Evolutionary conservation across 805 yeast species (phyloP).

Genomic region (Teunomyces barrocoloradensis): DNA sequence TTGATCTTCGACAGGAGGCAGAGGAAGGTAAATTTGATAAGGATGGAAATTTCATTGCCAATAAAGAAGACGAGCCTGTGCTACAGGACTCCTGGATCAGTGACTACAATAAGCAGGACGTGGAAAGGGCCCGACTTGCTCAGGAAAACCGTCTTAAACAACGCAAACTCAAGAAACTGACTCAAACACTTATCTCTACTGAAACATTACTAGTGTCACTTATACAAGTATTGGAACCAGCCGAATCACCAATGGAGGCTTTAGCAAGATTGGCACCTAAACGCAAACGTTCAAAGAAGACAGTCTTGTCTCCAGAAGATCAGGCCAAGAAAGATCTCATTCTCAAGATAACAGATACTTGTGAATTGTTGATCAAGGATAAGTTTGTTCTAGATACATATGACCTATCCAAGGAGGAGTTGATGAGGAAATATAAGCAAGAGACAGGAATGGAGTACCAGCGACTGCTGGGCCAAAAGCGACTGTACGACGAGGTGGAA

Average conservation of each 20-base stretch:
- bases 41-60: constrained; percentile 54
- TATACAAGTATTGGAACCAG: constrained; percentile 50
- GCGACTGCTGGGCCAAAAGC: constrained; percentile 17
- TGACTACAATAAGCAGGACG: constrained; percentile 33
- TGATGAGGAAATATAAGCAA: constrained; percentile 42
- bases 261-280: constrained; percentile 39
- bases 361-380: constrained; percentile 42
- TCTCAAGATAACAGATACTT: constrained; percentile 44
- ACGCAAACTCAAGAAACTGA: background rate
- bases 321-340: constrained; percentile 14
- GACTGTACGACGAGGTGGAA: constrained; percentile 18
- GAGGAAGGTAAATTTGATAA: constrained; percentile 60
- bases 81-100: constrained; percentile 36
- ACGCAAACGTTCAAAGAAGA: constrained; percentile 16
- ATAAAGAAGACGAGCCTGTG: constrained; percentile 26
- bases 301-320: background rate
- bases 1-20: constrained; percentile 55
- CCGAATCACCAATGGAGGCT: constrained; percentile 60
- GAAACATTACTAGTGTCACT: constrained; percentile 22
- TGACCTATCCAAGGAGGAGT: constrained; percentile 55
- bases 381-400: constrained; percentile 46
- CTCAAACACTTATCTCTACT: background rate
- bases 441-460: constrained; percentile 41
- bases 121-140: constrained; percentile 41
- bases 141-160: constrained; percentile 19